A percentile compares a stretch with the other conserved stretches of the same genome.
phyloP scores from a whole-genome alignment of 805 yeast genomes.

The Komagataella kurtzmanii region DNA sequence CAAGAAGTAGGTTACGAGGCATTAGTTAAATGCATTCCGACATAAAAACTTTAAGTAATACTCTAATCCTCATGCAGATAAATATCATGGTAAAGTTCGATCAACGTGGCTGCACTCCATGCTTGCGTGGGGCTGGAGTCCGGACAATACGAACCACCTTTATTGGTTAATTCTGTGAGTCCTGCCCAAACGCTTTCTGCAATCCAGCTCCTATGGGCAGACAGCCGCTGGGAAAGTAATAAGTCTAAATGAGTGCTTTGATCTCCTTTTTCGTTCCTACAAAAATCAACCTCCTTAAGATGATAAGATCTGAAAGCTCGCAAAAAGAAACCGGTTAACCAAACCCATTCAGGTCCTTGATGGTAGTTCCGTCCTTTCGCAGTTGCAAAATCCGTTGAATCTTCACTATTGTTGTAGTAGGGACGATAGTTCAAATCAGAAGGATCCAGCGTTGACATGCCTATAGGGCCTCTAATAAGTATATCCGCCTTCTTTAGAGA shows the following conservation, averaged over 20 bases:
- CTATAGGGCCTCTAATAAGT: constrained; percentile 75
- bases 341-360: constrained; percentile 98
- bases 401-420: constrained; percentile 69
- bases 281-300: constrained; percentile 20
- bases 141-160: constrained; percentile 64
- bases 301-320: constrained; percentile 60
- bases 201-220: constrained; percentile 59
- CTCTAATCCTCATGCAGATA: constrained; percentile 11
- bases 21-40: background rate
- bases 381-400: constrained; percentile 78
- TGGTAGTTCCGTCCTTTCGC: constrained; percentile 94
- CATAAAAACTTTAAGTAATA: background rate
- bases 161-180: constrained; percentile 81
- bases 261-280: constrained; percentile 17
- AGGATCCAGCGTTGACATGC: constrained; percentile 88
- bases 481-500: constrained; percentile 65
- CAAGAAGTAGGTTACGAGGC: background rate
- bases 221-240: constrained; percentile 45
- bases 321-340: constrained; percentile 80
- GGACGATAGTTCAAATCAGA: constrained; percentile 88
- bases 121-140: constrained; percentile 97
- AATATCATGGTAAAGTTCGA: constrained; percentile 68
- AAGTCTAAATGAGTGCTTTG: constrained; percentile 43
- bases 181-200: constrained; percentile 85
- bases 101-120: constrained; percentile 82